Evolutionary conservation across 805 yeast species (phyloP).

Genomic region (Monosporozyma siamensis): DNA sequence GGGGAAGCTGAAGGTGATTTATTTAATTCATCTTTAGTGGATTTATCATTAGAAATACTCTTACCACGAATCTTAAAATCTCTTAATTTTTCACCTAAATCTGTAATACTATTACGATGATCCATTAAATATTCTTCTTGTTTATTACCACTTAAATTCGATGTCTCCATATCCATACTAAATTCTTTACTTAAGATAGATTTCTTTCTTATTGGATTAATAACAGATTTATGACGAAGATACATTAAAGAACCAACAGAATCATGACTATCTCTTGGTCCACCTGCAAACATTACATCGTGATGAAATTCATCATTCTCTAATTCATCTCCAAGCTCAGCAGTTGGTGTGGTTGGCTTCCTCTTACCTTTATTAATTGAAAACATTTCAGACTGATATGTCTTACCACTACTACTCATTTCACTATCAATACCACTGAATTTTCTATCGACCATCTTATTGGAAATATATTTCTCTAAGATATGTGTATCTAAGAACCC

Average conservation of each 20-base stretch:
- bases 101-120: neutral
- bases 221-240: slow-evolving; percentile 5
- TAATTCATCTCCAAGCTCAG: neutral
- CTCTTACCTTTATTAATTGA: neutral
- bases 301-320: slow-evolving; percentile 1
- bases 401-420: neutral
- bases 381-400: neutral
- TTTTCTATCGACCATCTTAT: slow-evolving; percentile 15
- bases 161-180: neutral
- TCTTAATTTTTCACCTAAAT: slow-evolving; percentile 2
- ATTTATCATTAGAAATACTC: neutral
- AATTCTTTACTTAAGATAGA: slow-evolving; percentile 23
- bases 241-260: slow-evolving; percentile 16
- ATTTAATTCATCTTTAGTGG: too few species aligned
- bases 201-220: slow-evolving; percentile 11
- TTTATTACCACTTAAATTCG: neutral
- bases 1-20: too few species aligned
- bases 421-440: slow-evolving; percentile 8
- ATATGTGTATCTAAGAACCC: slow-evolving; percentile 51
- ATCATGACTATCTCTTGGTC: slow-evolving; percentile 20
- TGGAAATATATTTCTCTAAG: slow-evolving; percentile 39
- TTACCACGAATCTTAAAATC: neutral
- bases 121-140: neutral
- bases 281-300: slow-evolving; percentile 19
- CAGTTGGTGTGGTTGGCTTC: neutral